These are phyloP conservation scores for Oryza australiensis DNA, from an alignment of 176 grass and related monocot genomes.

Conservation along the genomic window DNA sequence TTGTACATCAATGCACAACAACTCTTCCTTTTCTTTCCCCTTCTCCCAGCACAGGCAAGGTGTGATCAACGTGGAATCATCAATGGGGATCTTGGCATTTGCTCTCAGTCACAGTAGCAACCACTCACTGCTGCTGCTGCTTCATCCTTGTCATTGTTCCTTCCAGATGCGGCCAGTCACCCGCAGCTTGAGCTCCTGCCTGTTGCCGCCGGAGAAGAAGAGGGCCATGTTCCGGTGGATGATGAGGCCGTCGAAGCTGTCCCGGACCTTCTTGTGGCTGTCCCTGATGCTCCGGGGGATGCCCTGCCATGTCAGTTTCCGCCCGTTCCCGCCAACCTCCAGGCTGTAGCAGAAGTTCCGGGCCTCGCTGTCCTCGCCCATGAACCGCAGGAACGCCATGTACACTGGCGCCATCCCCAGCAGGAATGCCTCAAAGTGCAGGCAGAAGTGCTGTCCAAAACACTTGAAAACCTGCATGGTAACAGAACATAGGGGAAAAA, in stretches of 20 bases:
- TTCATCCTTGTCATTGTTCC: conserved; percentile 27
- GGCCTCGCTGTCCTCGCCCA: conserved; percentile 56
- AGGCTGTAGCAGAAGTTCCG: conserved; percentile 57
- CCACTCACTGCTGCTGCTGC: not conserved
- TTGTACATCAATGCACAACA: conserved; percentile 29
- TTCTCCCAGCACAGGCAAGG: not conserved
- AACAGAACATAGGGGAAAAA: not conserved
- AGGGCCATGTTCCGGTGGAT: conserved; percentile 63
- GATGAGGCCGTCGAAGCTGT: conserved; percentile 63
- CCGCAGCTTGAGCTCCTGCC: conserved; percentile 65
- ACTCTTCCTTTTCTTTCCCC: not conserved
- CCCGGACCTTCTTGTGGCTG: conserved; percentile 51
- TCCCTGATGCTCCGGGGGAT: conserved; percentile 55
- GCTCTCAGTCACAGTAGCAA: too few species aligned
- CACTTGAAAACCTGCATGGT: conserved; percentile 52
- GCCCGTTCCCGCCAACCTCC: conserved; percentile 48
- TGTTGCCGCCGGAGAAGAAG: conserved; percentile 46
- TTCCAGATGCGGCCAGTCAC: conserved; percentile 61
- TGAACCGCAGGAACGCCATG: conserved; percentile 58
- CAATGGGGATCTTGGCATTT: not conserved
- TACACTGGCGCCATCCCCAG: conserved; percentile 54
- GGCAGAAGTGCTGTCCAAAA: conserved; percentile 60
- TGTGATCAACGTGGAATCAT: not conserved
- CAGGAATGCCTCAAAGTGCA: conserved; percentile 63
- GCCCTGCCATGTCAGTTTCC: conserved; percentile 61